These are phyloP conservation scores for Chalciporus piperatoides DNA, from an alignment of 1,284 basidiomycete genomes.

Conservation along the genomic window DNA sequence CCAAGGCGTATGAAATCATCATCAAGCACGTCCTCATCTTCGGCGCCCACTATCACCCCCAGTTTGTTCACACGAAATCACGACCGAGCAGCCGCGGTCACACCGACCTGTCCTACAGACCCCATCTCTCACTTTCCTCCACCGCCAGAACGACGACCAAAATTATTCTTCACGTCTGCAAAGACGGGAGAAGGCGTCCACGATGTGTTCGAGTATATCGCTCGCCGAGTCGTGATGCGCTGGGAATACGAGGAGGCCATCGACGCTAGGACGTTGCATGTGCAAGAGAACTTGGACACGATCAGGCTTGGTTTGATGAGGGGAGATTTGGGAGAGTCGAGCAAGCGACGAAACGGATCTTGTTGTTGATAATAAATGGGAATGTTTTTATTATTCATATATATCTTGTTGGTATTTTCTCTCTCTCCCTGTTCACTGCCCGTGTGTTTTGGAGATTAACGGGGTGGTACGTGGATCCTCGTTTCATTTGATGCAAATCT, in stretches of 20 bases:
- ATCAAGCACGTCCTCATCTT: constrained; percentile 48
- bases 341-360: constrained; percentile 6
- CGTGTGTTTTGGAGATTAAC: neutral
- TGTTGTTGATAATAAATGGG: constrained; percentile 19
- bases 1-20: constrained; percentile 41
- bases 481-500: too few species aligned
- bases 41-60: constrained; percentile 58
- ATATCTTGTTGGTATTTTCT: constrained; percentile 4
- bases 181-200: constrained; percentile 68
- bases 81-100: constrained; percentile 19
- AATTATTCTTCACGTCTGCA: constrained; percentile 68
- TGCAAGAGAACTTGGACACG: constrained; percentile 23
- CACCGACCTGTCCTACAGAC: constrained; percentile 12
- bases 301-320: constrained; percentile 24
- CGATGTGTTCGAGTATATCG: constrained; percentile 69
- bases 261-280: constrained; percentile 24
- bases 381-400: constrained; percentile 19
- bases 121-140: constrained; percentile 23
- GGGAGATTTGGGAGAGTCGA: constrained; percentile 6
- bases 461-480: neutral
- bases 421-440: neutral
- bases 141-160: constrained; percentile 49
- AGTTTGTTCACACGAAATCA: constrained; percentile 47
- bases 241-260: constrained; percentile 59
- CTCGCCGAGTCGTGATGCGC: constrained; percentile 49